phyloP scores from a whole-genome alignment of 306 rosid species.

The Prunus armeniaca region DNA sequence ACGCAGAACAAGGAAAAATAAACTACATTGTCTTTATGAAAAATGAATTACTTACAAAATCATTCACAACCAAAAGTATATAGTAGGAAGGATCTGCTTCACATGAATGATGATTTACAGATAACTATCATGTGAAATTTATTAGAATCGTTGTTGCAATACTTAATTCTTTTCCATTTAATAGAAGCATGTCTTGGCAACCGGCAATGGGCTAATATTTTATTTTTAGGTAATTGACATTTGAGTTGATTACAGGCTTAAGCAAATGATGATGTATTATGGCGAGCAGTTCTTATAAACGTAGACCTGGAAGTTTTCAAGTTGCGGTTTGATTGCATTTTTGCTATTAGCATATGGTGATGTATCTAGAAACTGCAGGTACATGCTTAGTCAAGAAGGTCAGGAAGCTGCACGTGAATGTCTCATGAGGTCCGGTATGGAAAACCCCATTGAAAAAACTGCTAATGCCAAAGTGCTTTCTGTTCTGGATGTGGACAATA shows the following conservation, averaged over 20 bases:
- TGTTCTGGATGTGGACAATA: conserved; percentile 28
- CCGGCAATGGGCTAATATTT: not conserved
- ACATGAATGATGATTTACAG: not conserved
- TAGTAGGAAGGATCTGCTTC: not conserved
- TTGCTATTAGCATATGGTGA: not conserved
- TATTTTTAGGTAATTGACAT: not conserved
- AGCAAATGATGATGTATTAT: not conserved
- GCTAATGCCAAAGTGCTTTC: conserved; percentile 37
- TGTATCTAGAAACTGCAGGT: conserved; percentile 43
- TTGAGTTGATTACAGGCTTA: not conserved
- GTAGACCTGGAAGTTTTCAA: not conserved
- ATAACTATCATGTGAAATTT: not conserved
- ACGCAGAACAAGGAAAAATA: not conserved
- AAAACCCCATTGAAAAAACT: conserved; percentile 38
- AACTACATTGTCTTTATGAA: not conserved
- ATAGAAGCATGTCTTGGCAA: not conserved
- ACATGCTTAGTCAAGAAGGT: conserved; percentile 92
- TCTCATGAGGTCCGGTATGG: conserved; percentile 78
- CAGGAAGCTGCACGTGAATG: conserved; percentile 79
- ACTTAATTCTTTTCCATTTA: not conserved
- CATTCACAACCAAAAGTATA: not conserved
- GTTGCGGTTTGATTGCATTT: not conserved
- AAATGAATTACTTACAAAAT: not conserved
- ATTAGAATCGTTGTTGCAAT: not conserved
- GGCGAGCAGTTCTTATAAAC: not conserved